phyloP scores from a whole-genome alignment of 2,329 filamentous ascomycete genomes.

The Colletotrichum sp. region DNA sequence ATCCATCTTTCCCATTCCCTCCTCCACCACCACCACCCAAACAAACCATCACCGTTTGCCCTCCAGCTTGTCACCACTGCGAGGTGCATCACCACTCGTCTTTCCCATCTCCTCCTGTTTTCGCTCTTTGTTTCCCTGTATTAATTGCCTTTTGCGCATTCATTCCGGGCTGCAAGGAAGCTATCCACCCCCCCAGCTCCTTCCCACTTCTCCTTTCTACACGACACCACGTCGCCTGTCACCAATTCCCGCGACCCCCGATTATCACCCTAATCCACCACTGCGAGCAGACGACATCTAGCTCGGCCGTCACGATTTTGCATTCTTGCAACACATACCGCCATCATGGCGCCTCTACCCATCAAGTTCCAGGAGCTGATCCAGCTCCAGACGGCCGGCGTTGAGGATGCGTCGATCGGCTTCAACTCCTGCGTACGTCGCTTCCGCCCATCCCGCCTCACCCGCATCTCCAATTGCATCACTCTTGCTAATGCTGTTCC shows the following conservation, averaged over 20 bases:
- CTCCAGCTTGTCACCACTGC: constrained; percentile 24
- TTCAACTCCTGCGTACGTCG: constrained; percentile 79
- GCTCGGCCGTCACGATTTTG: background rate
- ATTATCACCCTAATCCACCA: background rate
- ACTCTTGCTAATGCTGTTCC: constrained; percentile 75
- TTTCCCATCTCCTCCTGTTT: constrained; percentile 5
- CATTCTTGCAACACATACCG: constrained; percentile 15
- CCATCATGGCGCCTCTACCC: constrained; percentile 71
- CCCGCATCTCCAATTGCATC: constrained; percentile 70
- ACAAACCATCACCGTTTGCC: constrained; percentile 23
- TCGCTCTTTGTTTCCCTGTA: constrained; percentile 21
- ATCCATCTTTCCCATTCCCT: constrained; percentile 19
- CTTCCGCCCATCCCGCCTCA: constrained; percentile 22
- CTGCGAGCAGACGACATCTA: background rate
- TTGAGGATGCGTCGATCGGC: constrained; percentile 64
- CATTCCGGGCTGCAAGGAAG: constrained; percentile 19
- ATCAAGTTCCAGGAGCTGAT: constrained; percentile 94
- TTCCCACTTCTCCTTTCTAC: constrained; percentile 10
- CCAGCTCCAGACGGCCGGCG: constrained; percentile 61
- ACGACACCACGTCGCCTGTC: constrained; percentile 14
- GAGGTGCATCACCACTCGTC: constrained; percentile 19
- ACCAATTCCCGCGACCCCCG: constrained; percentile 15
- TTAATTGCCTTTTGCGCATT: constrained; percentile 24
- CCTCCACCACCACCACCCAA: constrained; percentile 8
- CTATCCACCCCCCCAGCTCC: constrained; percentile 13